These are phyloP conservation scores for Fusarium staphyleae DNA, from an alignment of 2,329 filamentous ascomycete genomes.

Conservation along the genomic window DNA sequence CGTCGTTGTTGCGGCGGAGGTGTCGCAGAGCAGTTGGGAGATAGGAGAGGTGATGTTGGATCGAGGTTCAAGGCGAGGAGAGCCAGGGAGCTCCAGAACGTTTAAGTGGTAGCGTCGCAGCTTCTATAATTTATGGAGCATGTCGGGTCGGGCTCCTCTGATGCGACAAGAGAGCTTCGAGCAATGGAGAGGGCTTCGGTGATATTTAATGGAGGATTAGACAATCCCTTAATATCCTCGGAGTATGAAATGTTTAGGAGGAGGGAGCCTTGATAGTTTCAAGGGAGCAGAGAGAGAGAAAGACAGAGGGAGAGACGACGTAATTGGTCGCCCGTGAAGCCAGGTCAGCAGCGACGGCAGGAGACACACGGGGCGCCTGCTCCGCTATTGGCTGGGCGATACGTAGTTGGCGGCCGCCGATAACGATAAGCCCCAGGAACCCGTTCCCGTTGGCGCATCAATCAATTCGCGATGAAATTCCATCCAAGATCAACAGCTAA, in stretches of 20 bases:
- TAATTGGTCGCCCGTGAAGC: slow-evolving; percentile 41
- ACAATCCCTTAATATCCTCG: not conserved
- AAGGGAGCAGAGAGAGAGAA: slow-evolving; percentile 21
- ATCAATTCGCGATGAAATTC: slow-evolving; percentile 15
- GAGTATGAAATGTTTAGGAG: not conserved
- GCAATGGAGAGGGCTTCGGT: not conserved
- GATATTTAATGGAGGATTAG: not conserved
- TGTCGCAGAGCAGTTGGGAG: slow-evolving; percentile 14
- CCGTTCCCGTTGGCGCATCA: slow-evolving; percentile 30
- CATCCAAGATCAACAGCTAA: slow-evolving; percentile 6
- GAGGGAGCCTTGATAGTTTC: slow-evolving; percentile 24
- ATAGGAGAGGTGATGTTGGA: slow-evolving; percentile 13
- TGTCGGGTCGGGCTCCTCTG: slow-evolving; percentile 13
- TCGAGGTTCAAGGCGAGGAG: slow-evolving; percentile 12
- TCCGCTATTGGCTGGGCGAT: slow-evolving; percentile 15
- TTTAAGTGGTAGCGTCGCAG: slow-evolving; percentile 31
- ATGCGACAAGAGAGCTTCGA: slow-evolving; percentile 8
- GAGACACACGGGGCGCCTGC: slow-evolving; percentile 12
- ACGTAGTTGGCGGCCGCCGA: not conserved
- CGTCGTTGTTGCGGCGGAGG: slow-evolving; percentile 15
- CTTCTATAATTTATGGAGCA: slow-evolving; percentile 37
- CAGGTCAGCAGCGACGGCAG: slow-evolving; percentile 35
- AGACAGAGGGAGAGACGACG: slow-evolving; percentile 12
- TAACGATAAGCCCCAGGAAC: slow-evolving; percentile 34
- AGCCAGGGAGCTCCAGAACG: slow-evolving; percentile 22